Conservation (phyloP, 164 flowering plant genomes). For the Annona squamosa region DNA sequence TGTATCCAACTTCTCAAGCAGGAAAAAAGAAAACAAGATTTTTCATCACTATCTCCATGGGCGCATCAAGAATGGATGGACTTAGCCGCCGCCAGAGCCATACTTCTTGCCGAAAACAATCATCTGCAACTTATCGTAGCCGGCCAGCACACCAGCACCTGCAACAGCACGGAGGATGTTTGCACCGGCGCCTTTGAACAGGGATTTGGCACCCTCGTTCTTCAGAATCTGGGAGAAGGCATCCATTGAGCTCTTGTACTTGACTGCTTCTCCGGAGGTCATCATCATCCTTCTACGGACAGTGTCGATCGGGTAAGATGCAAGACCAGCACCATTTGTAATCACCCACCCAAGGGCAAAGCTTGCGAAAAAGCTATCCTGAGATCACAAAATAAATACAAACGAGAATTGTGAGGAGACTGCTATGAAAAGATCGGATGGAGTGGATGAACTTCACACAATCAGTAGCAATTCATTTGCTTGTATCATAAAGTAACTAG, state of each 20-base stretch:
- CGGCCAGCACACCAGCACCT: slow-evolving; percentile 73
- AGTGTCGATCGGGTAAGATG: slow-evolving; percentile 66
- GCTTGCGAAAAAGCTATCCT: slow-evolving; percentile 73
- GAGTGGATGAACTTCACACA: not conserved
- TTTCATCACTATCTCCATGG: slow-evolving; percentile 43
- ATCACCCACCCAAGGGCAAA: slow-evolving; percentile 64
- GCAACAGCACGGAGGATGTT: slow-evolving; percentile 72
- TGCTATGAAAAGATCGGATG: not conserved
- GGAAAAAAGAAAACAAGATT: slow-evolving; percentile 14
- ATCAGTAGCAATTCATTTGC: not conserved
- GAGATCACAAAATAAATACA: slow-evolving; percentile 14
- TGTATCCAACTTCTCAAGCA: not conserved
- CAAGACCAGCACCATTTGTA: slow-evolving; percentile 68
- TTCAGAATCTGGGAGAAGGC: slow-evolving; percentile 52
- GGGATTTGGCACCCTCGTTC: slow-evolving; percentile 59
- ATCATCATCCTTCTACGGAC: slow-evolving; percentile 78
- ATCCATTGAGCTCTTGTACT: slow-evolving; percentile 63
- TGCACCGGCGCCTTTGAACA: slow-evolving; percentile 74
- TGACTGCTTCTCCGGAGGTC: slow-evolving; percentile 71
- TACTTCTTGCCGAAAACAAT: slow-evolving; percentile 64
- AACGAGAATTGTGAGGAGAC: not conserved
- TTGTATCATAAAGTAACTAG: not conserved
- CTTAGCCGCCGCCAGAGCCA: slow-evolving; percentile 54
- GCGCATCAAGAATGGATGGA: not conserved
- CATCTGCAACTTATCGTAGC: slow-evolving; percentile 68